Percentiles rank a stretch among this genome's conserved stretches.
Conservation (phyloP, 306 rosid species). For the Fragaria vesca region DNA sequence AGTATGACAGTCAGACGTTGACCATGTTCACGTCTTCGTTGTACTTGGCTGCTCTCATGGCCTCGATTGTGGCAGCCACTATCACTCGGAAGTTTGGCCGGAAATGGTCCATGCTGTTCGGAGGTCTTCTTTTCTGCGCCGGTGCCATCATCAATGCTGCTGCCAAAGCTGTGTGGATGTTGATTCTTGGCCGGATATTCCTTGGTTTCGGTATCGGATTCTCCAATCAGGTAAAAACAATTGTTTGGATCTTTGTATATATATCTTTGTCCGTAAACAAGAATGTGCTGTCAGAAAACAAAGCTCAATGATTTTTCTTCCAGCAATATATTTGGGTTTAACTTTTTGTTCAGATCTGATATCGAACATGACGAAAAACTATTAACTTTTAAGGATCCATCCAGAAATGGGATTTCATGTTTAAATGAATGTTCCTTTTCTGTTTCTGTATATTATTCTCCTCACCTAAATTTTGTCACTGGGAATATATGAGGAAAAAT, state of each 20-base stretch:
- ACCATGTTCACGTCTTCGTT: conserved; percentile 91
- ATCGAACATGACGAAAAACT: conserved; percentile 7
- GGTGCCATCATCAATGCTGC: conserved; percentile 80
- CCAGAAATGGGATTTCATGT: background rate
- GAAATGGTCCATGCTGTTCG: conserved; percentile 74
- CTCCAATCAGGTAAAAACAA: conserved; percentile 69
- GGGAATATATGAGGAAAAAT: conserved; percentile 14
- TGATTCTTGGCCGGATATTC: conserved; percentile 81
- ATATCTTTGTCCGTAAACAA: background rate
- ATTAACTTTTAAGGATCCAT: background rate
- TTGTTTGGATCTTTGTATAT: background rate
- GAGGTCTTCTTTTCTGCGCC: conserved; percentile 61
- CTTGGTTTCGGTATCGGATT: conserved; percentile 97
- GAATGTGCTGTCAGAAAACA: conserved; percentile 6
- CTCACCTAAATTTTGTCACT: conserved; percentile 22
- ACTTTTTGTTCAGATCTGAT: conserved; percentile 19
- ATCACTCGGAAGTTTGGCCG: conserved; percentile 74
- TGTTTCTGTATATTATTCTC: background rate
- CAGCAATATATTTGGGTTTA: too few relatives aligned
- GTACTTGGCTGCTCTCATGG: conserved; percentile 78
- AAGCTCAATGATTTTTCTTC: conserved; percentile 6
- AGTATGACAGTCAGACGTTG: conserved; percentile 62
- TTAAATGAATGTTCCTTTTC: background rate
- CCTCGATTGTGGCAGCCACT: conserved; percentile 73
- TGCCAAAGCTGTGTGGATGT: conserved; percentile 63